These are phyloP conservation scores for Fraxinus latifolia DNA, from an alignment of 305 asterid species.

Conservation along the genomic window DNA sequence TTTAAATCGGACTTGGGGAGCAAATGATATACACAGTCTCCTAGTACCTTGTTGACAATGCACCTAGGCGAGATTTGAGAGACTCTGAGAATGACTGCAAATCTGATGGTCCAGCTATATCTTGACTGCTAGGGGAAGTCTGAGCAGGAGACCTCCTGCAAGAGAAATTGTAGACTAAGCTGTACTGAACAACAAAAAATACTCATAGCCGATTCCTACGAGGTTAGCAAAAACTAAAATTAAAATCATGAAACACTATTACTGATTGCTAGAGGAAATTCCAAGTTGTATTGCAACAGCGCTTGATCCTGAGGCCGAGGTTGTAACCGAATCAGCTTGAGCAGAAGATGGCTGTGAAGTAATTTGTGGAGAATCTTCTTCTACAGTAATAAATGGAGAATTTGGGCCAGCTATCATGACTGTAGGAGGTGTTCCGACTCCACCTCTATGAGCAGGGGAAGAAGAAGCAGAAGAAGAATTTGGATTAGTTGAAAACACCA, in stretches of 20 bases:
- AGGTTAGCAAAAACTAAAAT: background rate
- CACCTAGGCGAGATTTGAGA: slow-evolving; percentile 63
- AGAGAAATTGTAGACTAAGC: slow-evolving; percentile 26
- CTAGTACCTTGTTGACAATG: slow-evolving; percentile 68
- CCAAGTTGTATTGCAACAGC: slow-evolving; percentile 43
- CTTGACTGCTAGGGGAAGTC: slow-evolving; percentile 57
- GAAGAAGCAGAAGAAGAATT: slow-evolving; percentile 42
- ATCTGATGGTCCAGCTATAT: slow-evolving; percentile 82
- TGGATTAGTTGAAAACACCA: slow-evolving; percentile 77
- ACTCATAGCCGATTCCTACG: slow-evolving; percentile 10
- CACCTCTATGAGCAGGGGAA: slow-evolving; percentile 40
- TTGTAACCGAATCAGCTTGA: slow-evolving; percentile 43
- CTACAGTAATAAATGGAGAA: slow-evolving; percentile 35
- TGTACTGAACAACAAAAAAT: slow-evolving; percentile 17
- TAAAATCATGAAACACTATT: slow-evolving; percentile 14
- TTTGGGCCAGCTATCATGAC: slow-evolving; percentile 30
- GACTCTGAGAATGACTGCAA: slow-evolving; percentile 72
- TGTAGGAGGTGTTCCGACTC: slow-evolving; percentile 38
- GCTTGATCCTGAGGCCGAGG: slow-evolving; percentile 49
- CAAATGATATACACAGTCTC: slow-evolving; percentile 26
- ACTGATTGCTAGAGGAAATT: slow-evolving; percentile 52
- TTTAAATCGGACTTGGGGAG: slow-evolving; percentile 9
- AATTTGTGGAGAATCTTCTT: slow-evolving; percentile 56
- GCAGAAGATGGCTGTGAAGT: slow-evolving; percentile 39
- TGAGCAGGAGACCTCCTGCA: slow-evolving; percentile 54